phyloP scores from a whole-genome alignment of 2,329 filamentous ascomycete species.

The Thelonectria blattea region DNA sequence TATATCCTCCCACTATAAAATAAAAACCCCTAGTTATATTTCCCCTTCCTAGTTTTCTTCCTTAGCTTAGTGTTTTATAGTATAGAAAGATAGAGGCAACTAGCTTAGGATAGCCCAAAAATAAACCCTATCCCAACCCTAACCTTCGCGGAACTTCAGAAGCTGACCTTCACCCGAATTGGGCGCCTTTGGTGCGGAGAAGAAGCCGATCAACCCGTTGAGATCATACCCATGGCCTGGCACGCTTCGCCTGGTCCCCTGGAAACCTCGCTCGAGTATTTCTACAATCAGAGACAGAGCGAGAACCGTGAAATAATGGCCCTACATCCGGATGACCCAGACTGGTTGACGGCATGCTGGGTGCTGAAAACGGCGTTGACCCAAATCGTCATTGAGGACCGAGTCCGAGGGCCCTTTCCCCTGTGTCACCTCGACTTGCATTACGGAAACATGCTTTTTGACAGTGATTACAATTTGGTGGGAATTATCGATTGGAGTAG shows the following conservation, averaged over 20 bases:
- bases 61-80: no score
- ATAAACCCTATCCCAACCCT: no score
- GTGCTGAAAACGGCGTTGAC: conserved; percentile 38
- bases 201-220: conserved; percentile 27
- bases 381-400: conserved; percentile 39
- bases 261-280: conserved; percentile 40
- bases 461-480: conserved; percentile 47
- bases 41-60: no score
- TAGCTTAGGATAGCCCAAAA: no score
- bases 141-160: conserved; percentile 35
- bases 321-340: conserved; percentile 33
- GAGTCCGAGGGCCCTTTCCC: conserved; percentile 44
- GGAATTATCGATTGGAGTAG: conserved; percentile 46
- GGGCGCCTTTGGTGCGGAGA: conserved; percentile 38
- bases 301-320: conserved; percentile 33
- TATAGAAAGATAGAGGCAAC: no score
- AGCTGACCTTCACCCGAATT: conserved; percentile 35
- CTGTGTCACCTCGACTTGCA: conserved; percentile 44
- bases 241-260: conserved; percentile 33
- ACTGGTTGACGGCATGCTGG: conserved; percentile 42
- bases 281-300: conserved; percentile 34
- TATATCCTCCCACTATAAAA: no score
- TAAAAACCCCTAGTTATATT: no score
- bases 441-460: conserved; percentile 49
- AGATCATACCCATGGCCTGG: conserved; percentile 35